Base-by-base conservation (phyloP, 345 rosid genomes). In the Citrus medica region DNA sequence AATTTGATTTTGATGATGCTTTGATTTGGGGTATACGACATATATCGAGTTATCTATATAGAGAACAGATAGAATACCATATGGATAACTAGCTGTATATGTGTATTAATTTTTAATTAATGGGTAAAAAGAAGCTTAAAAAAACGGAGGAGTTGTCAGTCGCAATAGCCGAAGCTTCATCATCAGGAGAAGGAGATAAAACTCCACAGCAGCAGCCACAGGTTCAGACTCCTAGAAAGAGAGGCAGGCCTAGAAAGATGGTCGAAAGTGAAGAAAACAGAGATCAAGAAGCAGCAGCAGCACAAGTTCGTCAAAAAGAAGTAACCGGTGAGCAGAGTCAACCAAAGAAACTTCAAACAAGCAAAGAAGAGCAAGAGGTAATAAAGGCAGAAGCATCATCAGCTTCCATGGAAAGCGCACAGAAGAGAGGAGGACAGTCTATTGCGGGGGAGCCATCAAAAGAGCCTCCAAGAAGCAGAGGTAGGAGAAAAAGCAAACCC, bases 191-290 rank as follows among this genome's bases (percentile, higher is more conserved):
- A 25, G 87, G 65, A 70, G 81, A 84, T 9, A 81, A 68, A 55
- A 68, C 51, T 76, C 59, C 68, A 71, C 76, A 25, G 32, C 80
- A 72, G 77, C 76, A 76, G 78, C 81, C 76, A 22, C 88, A 79
- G 76, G 66, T 74, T 30, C 86, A 73, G 76, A 82, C 90, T 73
- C 84, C 90, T 7, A 87, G 95, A 72, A 84, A 90, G 82, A 88
- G 98, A 89, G 98, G 97, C 9, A 87, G 98, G 69, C 98, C 98
- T n/a, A 81, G 97, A 73, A 94, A 94, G 90, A 79, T 85, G 10
- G 79, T 79, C 33, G 88, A 79, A n/a, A 70, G 61, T 19, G 79
- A 83, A 75, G 88, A 88, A 61, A 80, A 32, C 6, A 62, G 62
- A n/a, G 86, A 82, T 79, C 48, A 33, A 63, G 13, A 10, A 56